These are phyloP conservation scores for Populus tremula DNA, from an alignment of 345 rosid genomes.

Conservation along the genomic window DNA sequence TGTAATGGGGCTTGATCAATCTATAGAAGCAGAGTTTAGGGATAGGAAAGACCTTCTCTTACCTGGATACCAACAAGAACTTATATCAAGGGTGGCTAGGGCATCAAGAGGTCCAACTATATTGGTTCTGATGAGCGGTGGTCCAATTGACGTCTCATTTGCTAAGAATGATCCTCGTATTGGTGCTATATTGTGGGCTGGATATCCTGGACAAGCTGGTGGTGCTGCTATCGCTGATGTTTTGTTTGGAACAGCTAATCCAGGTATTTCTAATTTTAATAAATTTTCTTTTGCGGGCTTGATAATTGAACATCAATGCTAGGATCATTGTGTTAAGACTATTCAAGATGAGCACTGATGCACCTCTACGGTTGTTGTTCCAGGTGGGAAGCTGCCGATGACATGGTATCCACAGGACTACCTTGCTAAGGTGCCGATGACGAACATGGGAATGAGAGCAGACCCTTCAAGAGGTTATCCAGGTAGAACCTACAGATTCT, in stretches of 20 bases:
- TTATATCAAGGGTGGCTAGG: slow-evolving; percentile 30
- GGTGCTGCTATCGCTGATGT: slow-evolving; percentile 37
- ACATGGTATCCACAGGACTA: slow-evolving; percentile 36
- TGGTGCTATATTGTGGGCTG: slow-evolving; percentile 36
- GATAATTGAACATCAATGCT: not conserved
- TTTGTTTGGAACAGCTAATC: slow-evolving; percentile 28
- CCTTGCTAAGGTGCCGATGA: slow-evolving; percentile 30
- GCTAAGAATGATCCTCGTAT: slow-evolving; percentile 31
- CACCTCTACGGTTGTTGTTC: not conserved
- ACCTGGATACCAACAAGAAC: slow-evolving; percentile 35
- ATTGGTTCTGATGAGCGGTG: slow-evolving; percentile 31
- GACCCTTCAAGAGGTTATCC: slow-evolving; percentile 28
- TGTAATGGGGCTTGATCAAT: slow-evolving; percentile 35
- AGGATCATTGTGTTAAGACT: not conserved
- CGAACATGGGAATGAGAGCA: slow-evolving; percentile 32
- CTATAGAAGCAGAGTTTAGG: slow-evolving; percentile 26
- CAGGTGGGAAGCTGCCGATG: slow-evolving; percentile 37
- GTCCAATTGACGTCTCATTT: slow-evolving; percentile 33
- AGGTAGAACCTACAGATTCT: slow-evolving; percentile 53
- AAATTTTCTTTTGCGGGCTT: not conserved
- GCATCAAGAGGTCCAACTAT: slow-evolving; percentile 31
- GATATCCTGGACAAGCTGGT: slow-evolving; percentile 36
- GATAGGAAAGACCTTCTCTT: slow-evolving; percentile 26
- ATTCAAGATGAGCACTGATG: not conserved
- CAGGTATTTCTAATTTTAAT: slow-evolving; percentile 6